Evolutionary conservation across 2,329 filamentous ascomycete species (phyloP).

Genomic region (Eutypa lata): DNA sequence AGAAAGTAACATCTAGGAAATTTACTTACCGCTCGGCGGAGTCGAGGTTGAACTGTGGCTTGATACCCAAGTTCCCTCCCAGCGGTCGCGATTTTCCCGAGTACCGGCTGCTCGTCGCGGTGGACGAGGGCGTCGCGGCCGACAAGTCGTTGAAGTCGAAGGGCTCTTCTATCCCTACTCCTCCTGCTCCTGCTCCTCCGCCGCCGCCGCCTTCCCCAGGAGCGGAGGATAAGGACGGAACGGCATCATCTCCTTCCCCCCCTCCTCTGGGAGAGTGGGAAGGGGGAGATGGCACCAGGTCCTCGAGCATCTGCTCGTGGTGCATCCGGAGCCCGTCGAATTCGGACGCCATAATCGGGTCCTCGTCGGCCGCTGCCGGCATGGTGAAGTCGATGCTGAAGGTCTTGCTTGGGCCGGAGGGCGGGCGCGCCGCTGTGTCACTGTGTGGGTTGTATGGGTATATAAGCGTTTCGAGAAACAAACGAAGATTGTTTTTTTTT

Average conservation of each 20-base stretch:
- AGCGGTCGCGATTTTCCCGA: constrained; percentile 30
- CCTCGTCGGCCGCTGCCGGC: constrained; percentile 36
- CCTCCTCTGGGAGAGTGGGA: too few species aligned
- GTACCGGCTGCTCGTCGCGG: constrained; percentile 21
- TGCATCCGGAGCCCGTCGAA: constrained; percentile 41
- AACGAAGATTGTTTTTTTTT: too few species aligned
- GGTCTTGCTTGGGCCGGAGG: constrained; percentile 43
- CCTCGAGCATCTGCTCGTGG: constrained; percentile 42
- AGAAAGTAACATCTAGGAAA: too few species aligned
- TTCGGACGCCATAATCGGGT: constrained; percentile 29
- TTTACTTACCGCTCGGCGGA: constrained; percentile 49
- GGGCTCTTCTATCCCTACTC: constrained; percentile 16
- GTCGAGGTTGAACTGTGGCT: constrained; percentile 53
- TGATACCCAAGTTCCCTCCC: constrained; percentile 39
- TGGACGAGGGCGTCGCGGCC: constrained; percentile 21
- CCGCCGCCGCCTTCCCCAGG: too few species aligned
- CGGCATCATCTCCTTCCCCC: constrained; percentile 20
- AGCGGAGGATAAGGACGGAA: too few species aligned
- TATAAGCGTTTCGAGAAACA: too few species aligned
- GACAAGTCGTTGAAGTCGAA: constrained; percentile 27
- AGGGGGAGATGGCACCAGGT: constrained; percentile 31
- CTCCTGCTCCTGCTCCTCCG: too few species aligned
- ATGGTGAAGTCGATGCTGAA: constrained; percentile 53
- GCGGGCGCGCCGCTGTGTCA: constrained; percentile 24
- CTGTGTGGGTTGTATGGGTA: constrained; percentile 7